Conservation (phyloP, 768 basidiomycete genomes). For the Asterophora parasitica region DNA sequence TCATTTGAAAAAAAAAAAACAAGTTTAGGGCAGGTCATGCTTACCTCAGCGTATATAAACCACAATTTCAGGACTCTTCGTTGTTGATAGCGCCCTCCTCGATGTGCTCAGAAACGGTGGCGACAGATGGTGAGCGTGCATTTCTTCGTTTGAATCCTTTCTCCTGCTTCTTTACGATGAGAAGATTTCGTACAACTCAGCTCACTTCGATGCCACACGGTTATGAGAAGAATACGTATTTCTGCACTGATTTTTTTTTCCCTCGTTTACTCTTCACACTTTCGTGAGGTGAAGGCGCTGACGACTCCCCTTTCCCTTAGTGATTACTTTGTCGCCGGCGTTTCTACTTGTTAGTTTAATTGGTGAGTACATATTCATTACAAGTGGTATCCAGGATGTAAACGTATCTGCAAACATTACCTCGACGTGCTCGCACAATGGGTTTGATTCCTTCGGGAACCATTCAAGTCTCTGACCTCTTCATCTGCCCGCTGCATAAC, state of each 20-base stretch:
- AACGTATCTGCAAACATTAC: conserved; percentile 33
- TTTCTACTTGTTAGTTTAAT: neutral
- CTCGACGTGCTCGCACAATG: conserved; percentile 61
- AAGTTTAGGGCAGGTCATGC: conserved; percentile 31
- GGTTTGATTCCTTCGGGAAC: conserved; percentile 63
- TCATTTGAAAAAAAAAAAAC: too few species aligned
- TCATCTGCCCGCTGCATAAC: neutral
- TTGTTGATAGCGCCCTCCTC: neutral
- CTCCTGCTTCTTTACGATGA: conserved; percentile 8
- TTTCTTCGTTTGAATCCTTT: neutral
- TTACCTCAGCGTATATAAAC: neutral
- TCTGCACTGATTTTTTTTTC: conserved; percentile 30
- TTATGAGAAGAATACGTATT: conserved; percentile 50
- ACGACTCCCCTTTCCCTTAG: neutral
- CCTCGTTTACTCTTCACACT: neutral
- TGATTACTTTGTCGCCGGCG: neutral
- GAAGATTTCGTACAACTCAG: conserved; percentile 40
- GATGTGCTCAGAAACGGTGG: too few species aligned
- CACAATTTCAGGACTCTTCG: neutral
- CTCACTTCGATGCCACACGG: conserved; percentile 57
- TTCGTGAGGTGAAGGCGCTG: neutral
- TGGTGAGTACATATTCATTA: conserved; percentile 24
- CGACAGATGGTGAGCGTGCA: neutral
- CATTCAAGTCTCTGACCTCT: conserved; percentile 78
- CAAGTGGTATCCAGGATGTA: conserved; percentile 33